Conservation (phyloP, 352 stramenopile species). For the Phytophthora kernoviae region DNA sequence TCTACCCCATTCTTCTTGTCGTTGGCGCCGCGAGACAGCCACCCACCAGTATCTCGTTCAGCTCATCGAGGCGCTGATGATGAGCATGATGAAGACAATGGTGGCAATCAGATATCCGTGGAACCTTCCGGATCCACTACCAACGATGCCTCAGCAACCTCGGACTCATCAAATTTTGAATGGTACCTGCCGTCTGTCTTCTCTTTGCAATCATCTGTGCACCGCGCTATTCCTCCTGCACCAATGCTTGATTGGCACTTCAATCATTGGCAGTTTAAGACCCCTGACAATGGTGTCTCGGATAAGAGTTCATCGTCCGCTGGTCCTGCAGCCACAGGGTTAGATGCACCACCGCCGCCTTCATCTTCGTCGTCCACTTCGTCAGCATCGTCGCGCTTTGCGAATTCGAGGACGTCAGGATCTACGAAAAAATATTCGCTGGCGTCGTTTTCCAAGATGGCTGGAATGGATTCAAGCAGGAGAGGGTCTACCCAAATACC, state of each 20-base stretch:
- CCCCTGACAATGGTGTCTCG: conserved; percentile 20
- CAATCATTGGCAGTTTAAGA: conserved; percentile 56
- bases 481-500: conserved; percentile 9
- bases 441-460: conserved; percentile 63
- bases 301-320: conserved; percentile 14
- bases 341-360: conserved; percentile 27
- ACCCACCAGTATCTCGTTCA: conserved; percentile 8
- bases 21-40: conserved; percentile 38
- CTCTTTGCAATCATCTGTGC: conserved; percentile 63
- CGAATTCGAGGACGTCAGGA: conserved; percentile 23
- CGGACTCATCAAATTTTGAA: conserved; percentile 61
- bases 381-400: conserved; percentile 34
- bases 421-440: conserved; percentile 60
- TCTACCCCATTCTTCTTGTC: conserved; percentile 62
- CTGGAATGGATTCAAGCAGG: conserved; percentile 32
- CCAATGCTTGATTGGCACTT: conserved; percentile 86
- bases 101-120: conserved; percentile 20
- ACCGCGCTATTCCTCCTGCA: conserved; percentile 49
- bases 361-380: conserved; percentile 39
- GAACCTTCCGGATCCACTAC: conserved; percentile 7
- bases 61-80: conserved; percentile 24
- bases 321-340: conserved; percentile 11
- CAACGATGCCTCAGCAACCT: conserved; percentile 20
- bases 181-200: conserved; percentile 83
- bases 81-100: conserved; percentile 13